phyloP scores from a whole-genome alignment of 2,329 filamentous ascomycete genomes.

The Trichophyton rubrum region DNA sequence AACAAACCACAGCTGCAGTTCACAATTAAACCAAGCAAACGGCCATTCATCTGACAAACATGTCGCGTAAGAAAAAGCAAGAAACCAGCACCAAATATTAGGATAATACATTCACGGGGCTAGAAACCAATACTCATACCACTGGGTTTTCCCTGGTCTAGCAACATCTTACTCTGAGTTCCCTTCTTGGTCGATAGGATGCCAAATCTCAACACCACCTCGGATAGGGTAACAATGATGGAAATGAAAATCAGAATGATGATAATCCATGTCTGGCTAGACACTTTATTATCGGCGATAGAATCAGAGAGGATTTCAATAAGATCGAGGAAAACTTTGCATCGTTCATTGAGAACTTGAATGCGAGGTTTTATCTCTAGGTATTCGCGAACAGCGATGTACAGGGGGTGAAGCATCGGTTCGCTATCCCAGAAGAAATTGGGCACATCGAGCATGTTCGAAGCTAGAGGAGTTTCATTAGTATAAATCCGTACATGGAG shows the following conservation, averaged over 20 bases:
- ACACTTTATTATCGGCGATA: conserved; percentile 91
- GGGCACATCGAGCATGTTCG: conserved; percentile 88
- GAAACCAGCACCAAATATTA: neutral
- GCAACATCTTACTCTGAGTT: neutral
- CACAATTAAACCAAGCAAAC: neutral
- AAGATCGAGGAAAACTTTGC: conserved; percentile 88
- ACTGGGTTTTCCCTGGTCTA: neutral
- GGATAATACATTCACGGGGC: neutral
- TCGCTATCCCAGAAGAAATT: conserved; percentile 99
- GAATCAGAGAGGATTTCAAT: conserved; percentile 89
- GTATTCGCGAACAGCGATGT: conserved; percentile 89
- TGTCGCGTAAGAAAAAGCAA: neutral
- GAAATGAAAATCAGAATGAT: conserved; percentile 85
- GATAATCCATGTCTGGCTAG: conserved; percentile 92
- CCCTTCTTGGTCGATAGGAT: conserved; percentile 41
- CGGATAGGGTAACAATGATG: conserved; percentile 80
- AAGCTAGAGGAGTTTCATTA: conserved; percentile 43
- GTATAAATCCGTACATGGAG: neutral
- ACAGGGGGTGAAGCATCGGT: conserved; percentile 85
- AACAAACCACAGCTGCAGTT: neutral
- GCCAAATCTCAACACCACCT: conserved; percentile 75
- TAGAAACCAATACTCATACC: neutral
- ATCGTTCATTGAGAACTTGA: conserved; percentile 92
- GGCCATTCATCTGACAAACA: neutral
- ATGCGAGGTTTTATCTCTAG: conserved; percentile 94